Evolutionary conservation across 208 protist genomes (phyloP).

Genomic region (Perkinsela sp.): DNA sequence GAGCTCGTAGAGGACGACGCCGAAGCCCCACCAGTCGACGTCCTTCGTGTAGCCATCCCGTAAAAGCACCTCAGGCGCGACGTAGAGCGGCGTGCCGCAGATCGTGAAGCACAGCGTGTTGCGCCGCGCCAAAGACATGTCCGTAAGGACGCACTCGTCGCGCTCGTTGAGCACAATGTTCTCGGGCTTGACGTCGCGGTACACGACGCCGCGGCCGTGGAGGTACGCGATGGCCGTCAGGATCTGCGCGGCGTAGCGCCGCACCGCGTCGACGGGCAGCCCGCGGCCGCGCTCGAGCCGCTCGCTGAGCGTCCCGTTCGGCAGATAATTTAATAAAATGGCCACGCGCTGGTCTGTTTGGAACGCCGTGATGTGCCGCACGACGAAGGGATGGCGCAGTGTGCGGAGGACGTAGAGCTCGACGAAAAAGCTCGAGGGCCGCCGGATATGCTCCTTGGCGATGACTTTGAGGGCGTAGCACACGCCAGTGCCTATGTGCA

Average conservation of each 20-base stretch:
- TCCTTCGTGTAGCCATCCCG: conserved; percentile 70
- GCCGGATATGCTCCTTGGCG: conserved; percentile 68
- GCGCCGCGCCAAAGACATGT: conserved; percentile 70
- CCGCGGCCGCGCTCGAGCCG: conserved; percentile 56
- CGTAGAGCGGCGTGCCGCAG: conserved; percentile 70
- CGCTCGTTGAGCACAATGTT: conserved; percentile 54
- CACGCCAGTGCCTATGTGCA: conserved; percentile 40
- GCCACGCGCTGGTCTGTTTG: conserved; percentile 78
- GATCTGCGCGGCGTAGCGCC: conserved; percentile 76
- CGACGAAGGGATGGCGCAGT: conserved; percentile 65
- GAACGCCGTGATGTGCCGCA: conserved; percentile 80
- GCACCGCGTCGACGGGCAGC: conserved; percentile 41
- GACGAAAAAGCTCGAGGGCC: conserved; percentile 5
- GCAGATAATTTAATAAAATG: conserved; percentile 79
- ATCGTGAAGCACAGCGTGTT: conserved; percentile 63
- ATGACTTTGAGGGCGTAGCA: conserved; percentile 72
- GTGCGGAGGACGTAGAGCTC: conserved; percentile 37
- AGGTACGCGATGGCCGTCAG: conserved; percentile 63
- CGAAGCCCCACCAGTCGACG: conserved; percentile 87
- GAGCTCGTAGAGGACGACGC: conserved; percentile 79
- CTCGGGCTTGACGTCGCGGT: conserved; percentile 68
- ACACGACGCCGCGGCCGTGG: conserved; percentile 72
- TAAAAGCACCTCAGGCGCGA: conserved; percentile 74
- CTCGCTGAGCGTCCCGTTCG: conserved; percentile 67
- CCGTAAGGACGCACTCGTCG: conserved; percentile 54